Evolutionary conservation across 2,329 filamentous ascomycete genomes (phyloP).

Genomic region (Penicillium corylophilum): DNA sequence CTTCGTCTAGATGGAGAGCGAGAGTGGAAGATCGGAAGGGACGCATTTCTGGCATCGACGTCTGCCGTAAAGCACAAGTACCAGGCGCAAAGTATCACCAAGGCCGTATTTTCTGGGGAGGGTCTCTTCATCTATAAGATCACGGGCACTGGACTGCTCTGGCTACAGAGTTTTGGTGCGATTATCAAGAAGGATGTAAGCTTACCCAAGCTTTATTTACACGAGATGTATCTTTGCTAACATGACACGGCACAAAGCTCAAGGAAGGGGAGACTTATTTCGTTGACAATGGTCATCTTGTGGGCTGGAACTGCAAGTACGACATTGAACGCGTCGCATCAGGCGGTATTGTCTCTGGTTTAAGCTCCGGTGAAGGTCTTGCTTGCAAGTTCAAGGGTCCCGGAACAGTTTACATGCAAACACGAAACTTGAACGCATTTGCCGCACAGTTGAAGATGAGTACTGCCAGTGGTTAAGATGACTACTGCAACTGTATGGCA

Average conservation of each 20-base stretch:
- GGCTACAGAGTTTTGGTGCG: constrained; percentile 90
- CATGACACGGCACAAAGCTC: constrained; percentile 29
- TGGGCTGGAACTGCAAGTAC: constrained; percentile 97
- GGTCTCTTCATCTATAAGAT: constrained; percentile 90
- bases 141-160: constrained; percentile 74
- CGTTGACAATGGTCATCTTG: constrained; percentile 87
- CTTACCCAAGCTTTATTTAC: constrained; percentile 18
- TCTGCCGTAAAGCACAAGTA: constrained; percentile 86
- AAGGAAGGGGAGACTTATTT: constrained; percentile 77
- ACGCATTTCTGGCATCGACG: constrained; percentile 82
- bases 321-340: constrained; percentile 84
- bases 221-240: background rate
- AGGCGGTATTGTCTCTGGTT: constrained; percentile 86
- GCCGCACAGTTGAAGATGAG: constrained; percentile 52
- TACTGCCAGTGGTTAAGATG: constrained; percentile 26
- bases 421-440: constrained; percentile 73
- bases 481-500: no score
- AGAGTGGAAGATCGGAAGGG: constrained; percentile 79
- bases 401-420: constrained; percentile 89
- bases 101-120: constrained; percentile 92
- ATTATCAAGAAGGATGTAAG: constrained; percentile 91
- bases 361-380: constrained; percentile 79
- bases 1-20: constrained; percentile 67
- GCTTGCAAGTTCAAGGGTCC: constrained; percentile 93
- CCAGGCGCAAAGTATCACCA: constrained; percentile 79